These are phyloP conservation scores for Croton laevigatus DNA, from an alignment of 441 rosid genomes.

Conservation along the genomic window DNA sequence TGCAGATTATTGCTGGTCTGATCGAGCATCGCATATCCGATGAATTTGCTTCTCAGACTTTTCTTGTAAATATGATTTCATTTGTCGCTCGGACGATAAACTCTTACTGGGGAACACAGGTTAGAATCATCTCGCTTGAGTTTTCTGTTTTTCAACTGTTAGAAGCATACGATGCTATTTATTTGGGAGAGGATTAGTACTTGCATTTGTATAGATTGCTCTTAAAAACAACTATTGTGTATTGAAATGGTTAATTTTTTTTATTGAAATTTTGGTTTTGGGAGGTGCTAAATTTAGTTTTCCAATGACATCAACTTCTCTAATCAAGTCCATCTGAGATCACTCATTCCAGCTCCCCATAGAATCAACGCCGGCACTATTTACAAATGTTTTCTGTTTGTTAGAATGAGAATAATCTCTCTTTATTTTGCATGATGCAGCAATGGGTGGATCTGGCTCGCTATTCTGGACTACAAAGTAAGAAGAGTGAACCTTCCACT, in stretches of 20 bases:
- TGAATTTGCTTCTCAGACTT: slow-evolving; percentile 64
- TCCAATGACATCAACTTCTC: neutral
- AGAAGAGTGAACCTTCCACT: slow-evolving; percentile 39
- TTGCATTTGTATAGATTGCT: neutral
- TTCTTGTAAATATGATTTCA: slow-evolving; percentile 74
- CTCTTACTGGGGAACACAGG: slow-evolving; percentile 98
- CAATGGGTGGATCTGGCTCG: slow-evolving; percentile 99
- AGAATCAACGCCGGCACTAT: slow-evolving; percentile 4
- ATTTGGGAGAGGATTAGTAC: neutral
- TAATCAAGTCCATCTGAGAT: neutral
- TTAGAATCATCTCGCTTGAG: slow-evolving; percentile 33
- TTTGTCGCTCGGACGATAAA: slow-evolving; percentile 72
- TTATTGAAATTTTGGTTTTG: neutral
- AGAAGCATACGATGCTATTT: neutral
- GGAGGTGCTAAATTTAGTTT: too few relatives aligned
- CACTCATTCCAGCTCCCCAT: neutral
- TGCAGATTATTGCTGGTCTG: slow-evolving; percentile 91
- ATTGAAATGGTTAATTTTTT: slow-evolving; percentile 5
- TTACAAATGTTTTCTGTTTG: neutral
- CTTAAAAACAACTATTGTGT: neutral
- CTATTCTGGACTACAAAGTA: slow-evolving; percentile 70
- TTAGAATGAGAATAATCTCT: slow-evolving; percentile 10
- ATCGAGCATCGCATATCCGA: slow-evolving; percentile 90
- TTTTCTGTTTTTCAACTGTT: slow-evolving; percentile 6
- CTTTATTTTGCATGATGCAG: slow-evolving; percentile 41